Percentiles rank a stretch among this genome's conserved stretches.
Conservation (phyloP, 1,139 yeast species). For the Candida pseudoviswanathii region DNA sequence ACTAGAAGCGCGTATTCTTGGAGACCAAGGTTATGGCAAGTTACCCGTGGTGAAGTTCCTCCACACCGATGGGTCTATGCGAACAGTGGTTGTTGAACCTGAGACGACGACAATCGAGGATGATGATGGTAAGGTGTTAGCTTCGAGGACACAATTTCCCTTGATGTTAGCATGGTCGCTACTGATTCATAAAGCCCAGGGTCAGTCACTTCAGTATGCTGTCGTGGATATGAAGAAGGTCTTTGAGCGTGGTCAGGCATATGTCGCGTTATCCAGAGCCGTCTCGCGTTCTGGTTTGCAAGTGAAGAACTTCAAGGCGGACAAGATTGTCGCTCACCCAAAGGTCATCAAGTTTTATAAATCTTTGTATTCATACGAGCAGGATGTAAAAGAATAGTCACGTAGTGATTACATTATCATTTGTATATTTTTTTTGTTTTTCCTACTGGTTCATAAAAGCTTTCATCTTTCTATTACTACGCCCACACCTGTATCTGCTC, state of each 20-base stretch:
- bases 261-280: slow-evolving; percentile 90
- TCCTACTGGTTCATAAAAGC: neutral
- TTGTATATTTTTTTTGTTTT: neutral
- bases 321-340: slow-evolving; percentile 13
- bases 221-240: slow-evolving; percentile 74
- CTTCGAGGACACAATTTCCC: slow-evolving; percentile 64
- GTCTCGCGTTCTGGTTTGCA: slow-evolving; percentile 77
- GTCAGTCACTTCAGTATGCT: slow-evolving; percentile 32
- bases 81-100: slow-evolving; percentile 60
- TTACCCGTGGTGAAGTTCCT: slow-evolving; percentile 80
- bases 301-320: slow-evolving; percentile 61
- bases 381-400: no score
- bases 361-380: neutral
- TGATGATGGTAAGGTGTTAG: slow-evolving; percentile 32
- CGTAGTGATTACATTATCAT: neutral
- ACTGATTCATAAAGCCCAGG: slow-evolving; percentile 80
- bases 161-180: slow-evolving; percentile 92
- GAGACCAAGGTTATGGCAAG: slow-evolving; percentile 29
- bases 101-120: slow-evolving; percentile 48
- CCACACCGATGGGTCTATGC: slow-evolving; percentile 62
- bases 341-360: slow-evolving; percentile 12
- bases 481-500: slow-evolving; percentile 48
- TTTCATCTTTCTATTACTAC: neutral
- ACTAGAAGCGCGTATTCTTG: slow-evolving; percentile 21
- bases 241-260: slow-evolving; percentile 94